These are phyloP conservation scores for Ajuga chamaepitys DNA, from an alignment of 257 asterid genomes.

Conservation along the genomic window DNA sequence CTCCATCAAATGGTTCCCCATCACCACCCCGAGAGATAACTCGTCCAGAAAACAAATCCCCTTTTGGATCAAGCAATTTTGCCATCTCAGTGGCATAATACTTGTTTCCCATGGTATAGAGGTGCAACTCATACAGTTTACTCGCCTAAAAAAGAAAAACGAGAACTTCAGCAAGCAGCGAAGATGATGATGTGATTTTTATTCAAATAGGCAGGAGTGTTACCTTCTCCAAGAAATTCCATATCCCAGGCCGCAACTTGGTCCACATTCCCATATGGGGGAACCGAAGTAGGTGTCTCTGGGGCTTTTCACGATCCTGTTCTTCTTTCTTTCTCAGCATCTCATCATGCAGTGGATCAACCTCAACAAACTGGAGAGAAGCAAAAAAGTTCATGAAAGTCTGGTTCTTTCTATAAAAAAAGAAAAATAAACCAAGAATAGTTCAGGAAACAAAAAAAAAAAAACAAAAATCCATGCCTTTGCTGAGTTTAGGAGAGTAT, in stretches of 20 bases:
- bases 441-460: not conserved
- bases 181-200: not conserved
- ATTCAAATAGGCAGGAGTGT: slow-evolving; percentile 4
- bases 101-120: slow-evolving; percentile 97
- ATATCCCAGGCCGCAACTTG: slow-evolving; percentile 93
- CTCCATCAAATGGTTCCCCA: slow-evolving; percentile 74
- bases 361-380: slow-evolving; percentile 74
- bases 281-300: slow-evolving; percentile 79
- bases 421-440: not conserved
- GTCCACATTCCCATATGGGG: slow-evolving; percentile 99
- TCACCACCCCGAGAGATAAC: slow-evolving; percentile 93
- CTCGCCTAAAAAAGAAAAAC: slow-evolving; percentile 54
- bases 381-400: slow-evolving; percentile 6
- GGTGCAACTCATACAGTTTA: slow-evolving; percentile 80
- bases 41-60: slow-evolving; percentile 91
- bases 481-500: slow-evolving; percentile 92
- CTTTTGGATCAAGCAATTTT: slow-evolving; percentile 93
- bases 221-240: slow-evolving; percentile 98
- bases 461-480: slow-evolving; percentile 61
- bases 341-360: slow-evolving; percentile 77
- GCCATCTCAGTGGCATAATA: slow-evolving; percentile 99
- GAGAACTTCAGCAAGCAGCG: slow-evolving; percentile 4
- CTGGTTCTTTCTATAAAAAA: not conserved
- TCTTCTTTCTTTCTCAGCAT: slow-evolving; percentile 91
- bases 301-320: slow-evolving; percentile 80